These are phyloP conservation scores for Eucommia ulmoides DNA, from an alignment of 257 asterid species.

Conservation along the genomic window DNA sequence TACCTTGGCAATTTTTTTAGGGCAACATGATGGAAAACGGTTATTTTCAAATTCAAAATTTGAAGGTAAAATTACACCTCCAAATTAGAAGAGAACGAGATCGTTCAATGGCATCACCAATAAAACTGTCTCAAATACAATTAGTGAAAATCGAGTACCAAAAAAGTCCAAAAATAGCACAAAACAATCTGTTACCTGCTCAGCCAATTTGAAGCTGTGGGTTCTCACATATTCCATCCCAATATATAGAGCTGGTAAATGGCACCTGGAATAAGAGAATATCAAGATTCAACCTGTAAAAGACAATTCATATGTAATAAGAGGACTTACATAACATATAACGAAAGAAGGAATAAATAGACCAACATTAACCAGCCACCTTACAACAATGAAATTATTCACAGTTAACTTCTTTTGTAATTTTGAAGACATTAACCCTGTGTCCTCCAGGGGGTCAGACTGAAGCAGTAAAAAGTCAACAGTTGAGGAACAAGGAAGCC, in stretches of 20 bases:
- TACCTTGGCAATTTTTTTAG: no score
- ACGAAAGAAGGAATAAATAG: no score
- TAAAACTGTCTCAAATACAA: background rate
- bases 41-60: no score
- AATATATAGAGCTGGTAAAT: conserved; percentile 83
- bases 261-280: conserved; percentile 65
- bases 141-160: background rate
- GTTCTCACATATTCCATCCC: conserved; percentile 99
- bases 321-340: conserved; percentile 12
- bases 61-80: no score
- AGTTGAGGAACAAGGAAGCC: background rate
- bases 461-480: background rate
- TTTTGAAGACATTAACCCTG: background rate
- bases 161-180: no score
- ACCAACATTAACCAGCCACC: no score
- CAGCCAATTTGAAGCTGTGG: conserved; percentile 95
- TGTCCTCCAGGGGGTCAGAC: background rate
- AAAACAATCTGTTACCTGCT: conserved; percentile 54
- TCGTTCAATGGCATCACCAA: no score
- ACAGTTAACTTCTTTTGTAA: no score
- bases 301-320: conserved; percentile 10
- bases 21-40: no score
- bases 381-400: background rate
- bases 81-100: no score
- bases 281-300: conserved; percentile 21